Base-by-base conservation (phyloP, 1,284 basidiomycete genomes). In the Mycena sp. region DNA sequence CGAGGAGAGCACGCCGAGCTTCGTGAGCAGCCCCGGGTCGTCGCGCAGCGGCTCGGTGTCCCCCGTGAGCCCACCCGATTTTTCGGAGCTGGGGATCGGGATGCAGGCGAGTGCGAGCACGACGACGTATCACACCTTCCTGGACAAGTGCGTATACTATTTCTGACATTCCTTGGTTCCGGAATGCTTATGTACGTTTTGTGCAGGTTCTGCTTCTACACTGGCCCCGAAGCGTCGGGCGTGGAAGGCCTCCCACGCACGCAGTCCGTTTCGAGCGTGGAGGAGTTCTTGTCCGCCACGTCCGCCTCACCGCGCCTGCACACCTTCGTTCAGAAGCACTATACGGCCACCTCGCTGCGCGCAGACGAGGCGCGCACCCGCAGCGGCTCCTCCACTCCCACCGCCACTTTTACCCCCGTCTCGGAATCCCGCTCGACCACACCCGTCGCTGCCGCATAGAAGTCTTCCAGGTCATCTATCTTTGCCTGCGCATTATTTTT, bases 141-240 rank as follows among this genome's bases (percentile, higher is more conserved):
- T 92, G 65, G 84, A 85, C 73, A 85, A 81, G 90, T 91, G 67
- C 65, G 87, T 81, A 26, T 63, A 26, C 44, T 48, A 7, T 54
- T 40, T 44, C 54, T 12, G 7, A 28, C 21, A 44, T 28, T 51
- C 37, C 51, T 58, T 14, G 41, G 38, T 50, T 26, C 17, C 9
- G 43, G 35, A 50, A n/a, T n/a, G n/a, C n/a, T 61, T 14, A 43
- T 38, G 29, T 38, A 56, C 38, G 35, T 62, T 11, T 30, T 69
- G 51, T 37, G 23, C 70, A 92, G 91, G 68, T 92, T 90, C 73
- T 92, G 91, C 78, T 93, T 92, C 76, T 93, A 85, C 75, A 92
- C 91, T 0, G 90, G 90, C 4, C 69, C 74, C 12, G 76, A 72
- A 40, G 55, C 29, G 25, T 30, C 43, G 19, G 63, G 50, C n/a